Evolutionary conservation across 2,329 filamentous ascomycete genomes (phyloP), one percentile per base, ranked within the genome.

Genomic region (Boeremia exigua): DNA sequence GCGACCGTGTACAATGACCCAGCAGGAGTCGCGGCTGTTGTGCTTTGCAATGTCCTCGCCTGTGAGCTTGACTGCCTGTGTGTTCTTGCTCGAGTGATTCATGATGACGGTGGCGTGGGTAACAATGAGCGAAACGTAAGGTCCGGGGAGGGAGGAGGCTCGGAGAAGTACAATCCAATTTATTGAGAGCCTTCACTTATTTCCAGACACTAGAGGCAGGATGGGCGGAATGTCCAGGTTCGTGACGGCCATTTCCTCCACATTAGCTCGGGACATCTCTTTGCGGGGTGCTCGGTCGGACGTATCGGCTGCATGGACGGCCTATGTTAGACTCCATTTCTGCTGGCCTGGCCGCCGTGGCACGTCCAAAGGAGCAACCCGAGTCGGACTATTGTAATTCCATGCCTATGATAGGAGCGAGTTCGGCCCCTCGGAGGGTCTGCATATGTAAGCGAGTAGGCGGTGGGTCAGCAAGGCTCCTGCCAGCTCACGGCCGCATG

Each of bases 21-120:
- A 91, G 65, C 78, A 80, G 91, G 91, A 94, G 66, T 96, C 86
- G 68, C 85, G 84, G 67, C 81, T 88, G 78, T 89, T 89, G 81
- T 98, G 94, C 79, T 92, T 81, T 51, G 86, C 86, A 56, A 91
- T 66, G 11, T 75, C 70, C 43, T 69, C 70, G 52, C 78, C 79
- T 4, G 75, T 78, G 63, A 82, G 78, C 74, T 80, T 79, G 32
- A 66, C 62, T 49, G 61, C 63, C 63, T 78, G 75, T 43, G 72
- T 77, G 59, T 76, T 58, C 61, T 77, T 77, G 70, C 73, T 77
- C 38, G 74, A 61, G 70, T 63, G 78, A 54, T 79, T 80, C 78
- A 80, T 80, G 54, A 63, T 71, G 60, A 67, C 66, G 43, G 48
- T 38, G 45, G 59, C 40, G 37, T 45, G 27, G 49, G 36, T 32